phyloP scores from a whole-genome alignment of 208 protist genomes.

The Leishmania major region DNA sequence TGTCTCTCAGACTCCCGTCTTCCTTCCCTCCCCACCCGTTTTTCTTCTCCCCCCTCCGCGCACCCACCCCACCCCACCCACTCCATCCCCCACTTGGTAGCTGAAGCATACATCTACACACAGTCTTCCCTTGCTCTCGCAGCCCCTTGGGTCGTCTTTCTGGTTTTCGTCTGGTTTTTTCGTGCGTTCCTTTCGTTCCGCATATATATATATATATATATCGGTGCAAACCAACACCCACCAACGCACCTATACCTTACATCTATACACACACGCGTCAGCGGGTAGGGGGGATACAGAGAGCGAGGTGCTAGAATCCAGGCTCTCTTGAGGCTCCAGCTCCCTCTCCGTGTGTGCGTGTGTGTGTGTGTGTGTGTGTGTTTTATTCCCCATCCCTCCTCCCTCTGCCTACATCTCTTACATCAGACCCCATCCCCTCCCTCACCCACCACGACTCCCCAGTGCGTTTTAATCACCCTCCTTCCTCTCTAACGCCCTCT shows the following conservation, averaged over 20 bases:
- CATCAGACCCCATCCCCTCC: neutral
- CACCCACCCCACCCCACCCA: neutral
- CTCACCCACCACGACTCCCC: too few species aligned
- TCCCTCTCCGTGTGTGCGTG: neutral
- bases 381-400: constrained; percentile 3
- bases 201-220: neutral
- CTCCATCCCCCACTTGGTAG: constrained; percentile 4
- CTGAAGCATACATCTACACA: neutral
- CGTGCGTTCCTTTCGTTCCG: neutral
- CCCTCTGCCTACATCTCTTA: neutral
- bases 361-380: constrained; percentile 11
- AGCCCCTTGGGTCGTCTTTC: neutral
- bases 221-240: neutral
- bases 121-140: neutral
- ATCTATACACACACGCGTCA: neutral
- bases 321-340: neutral
- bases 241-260: neutral
- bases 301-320: neutral
- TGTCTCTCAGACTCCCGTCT: constrained; percentile 1
- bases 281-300: neutral
- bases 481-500: constrained; percentile 9
- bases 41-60: neutral
- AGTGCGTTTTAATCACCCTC: neutral
- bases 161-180: neutral
- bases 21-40: neutral